These are phyloP conservation scores for Gonapodya prolifera DNA, from an alignment of 192 early-diverging fungal species.

Conservation along the genomic window DNA sequence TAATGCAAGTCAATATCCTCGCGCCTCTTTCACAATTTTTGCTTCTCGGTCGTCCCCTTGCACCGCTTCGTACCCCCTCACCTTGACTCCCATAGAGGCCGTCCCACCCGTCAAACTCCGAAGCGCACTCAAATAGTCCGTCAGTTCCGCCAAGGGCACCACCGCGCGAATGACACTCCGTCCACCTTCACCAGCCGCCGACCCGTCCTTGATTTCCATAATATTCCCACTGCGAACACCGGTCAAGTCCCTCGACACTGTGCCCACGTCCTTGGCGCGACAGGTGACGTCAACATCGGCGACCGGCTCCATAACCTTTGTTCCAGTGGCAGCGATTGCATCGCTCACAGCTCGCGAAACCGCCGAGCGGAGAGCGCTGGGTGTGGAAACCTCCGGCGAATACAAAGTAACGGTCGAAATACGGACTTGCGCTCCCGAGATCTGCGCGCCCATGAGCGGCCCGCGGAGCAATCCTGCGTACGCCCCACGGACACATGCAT, in stretches of 20 bases:
- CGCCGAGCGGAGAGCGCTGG: constrained; percentile 28
- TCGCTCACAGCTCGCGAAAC: constrained; percentile 37
- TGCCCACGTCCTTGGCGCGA: constrained; percentile 58
- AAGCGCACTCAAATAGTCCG: constrained; percentile 71
- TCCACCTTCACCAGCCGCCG: constrained; percentile 19
- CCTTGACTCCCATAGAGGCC: constrained; percentile 71
- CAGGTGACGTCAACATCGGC: constrained; percentile 62
- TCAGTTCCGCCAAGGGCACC: constrained; percentile 65
- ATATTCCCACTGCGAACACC: constrained; percentile 63
- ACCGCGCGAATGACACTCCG: constrained; percentile 27
- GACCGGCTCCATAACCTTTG: constrained; percentile 65
- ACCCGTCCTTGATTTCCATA: constrained; percentile 23
- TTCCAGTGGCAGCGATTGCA: constrained; percentile 22
- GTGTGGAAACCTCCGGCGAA: constrained; percentile 17
- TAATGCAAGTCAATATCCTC: too few species aligned
- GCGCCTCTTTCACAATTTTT: constrained; percentile 52
- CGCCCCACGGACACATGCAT: constrained; percentile 54
- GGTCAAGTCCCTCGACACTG: constrained; percentile 66
- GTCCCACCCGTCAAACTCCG: constrained; percentile 79
- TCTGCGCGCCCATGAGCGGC: constrained; percentile 62
- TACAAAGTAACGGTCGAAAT: constrained; percentile 12
- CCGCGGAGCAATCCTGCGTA: constrained; percentile 57
- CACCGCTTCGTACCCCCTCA: constrained; percentile 58
- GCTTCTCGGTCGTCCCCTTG: constrained; percentile 62
- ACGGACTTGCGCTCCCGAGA: constrained; percentile 33